Evolutionary conservation across 129 eudicot species (phyloP).

Genomic region (Dittrichia graveolens): DNA sequence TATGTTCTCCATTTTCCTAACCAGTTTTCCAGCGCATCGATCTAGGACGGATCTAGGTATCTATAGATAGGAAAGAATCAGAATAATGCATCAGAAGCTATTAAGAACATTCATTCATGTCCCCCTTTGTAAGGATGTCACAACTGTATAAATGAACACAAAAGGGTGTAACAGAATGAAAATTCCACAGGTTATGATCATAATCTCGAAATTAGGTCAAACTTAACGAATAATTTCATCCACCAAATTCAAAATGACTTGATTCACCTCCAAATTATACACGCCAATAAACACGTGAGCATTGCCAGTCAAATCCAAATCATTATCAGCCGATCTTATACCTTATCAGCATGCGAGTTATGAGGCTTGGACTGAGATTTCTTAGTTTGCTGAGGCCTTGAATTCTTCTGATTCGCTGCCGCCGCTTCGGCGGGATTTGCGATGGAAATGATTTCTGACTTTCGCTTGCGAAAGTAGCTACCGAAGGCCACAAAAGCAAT

Average conservation of each 20-base stretch:
- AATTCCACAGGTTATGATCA: constrained; percentile 13
- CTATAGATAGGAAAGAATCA: background rate
- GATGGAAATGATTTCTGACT: constrained; percentile 67
- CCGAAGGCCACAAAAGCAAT: constrained; percentile 65
- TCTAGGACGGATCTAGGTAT: background rate
- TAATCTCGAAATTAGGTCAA: constrained; percentile 23
- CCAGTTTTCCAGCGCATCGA: background rate
- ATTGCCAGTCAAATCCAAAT: constrained; percentile 8
- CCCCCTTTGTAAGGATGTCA: background rate
- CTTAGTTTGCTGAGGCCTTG: constrained; percentile 49
- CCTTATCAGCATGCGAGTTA: constrained; percentile 86
- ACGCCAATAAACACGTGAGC: constrained; percentile 3
- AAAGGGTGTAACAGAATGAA: background rate
- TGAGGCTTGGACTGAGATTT: constrained; percentile 70
- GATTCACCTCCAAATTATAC: constrained; percentile 16
- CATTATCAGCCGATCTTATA: constrained; percentile 20
- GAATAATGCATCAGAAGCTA: background rate
- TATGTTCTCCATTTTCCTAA: background rate
- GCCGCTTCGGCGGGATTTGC: constrained; percentile 42
- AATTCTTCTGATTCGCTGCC: constrained; percentile 41
- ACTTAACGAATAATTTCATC: background rate
- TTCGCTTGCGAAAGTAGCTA: constrained; percentile 63
- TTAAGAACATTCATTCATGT: background rate
- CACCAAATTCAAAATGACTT: constrained; percentile 18
- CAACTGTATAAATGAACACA: constrained; percentile 3